These are phyloP conservation scores for Mucuna pruriens DNA, from an alignment of 306 rosid species.

Conservation along the genomic window DNA sequence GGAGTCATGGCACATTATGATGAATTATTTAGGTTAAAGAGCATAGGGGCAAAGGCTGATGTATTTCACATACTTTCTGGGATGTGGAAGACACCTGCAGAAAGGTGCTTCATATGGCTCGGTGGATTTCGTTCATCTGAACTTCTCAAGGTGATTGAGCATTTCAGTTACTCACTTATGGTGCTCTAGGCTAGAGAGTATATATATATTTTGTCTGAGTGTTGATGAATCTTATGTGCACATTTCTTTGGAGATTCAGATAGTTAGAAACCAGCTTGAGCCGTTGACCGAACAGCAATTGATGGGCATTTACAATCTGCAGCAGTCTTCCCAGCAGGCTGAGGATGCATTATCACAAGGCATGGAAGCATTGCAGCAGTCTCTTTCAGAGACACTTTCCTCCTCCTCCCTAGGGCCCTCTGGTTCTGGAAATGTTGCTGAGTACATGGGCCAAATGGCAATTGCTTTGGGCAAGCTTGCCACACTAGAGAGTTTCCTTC, in stretches of 20 bases:
- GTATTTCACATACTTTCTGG: conserved; percentile 93
- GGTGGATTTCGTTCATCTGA: conserved; percentile 92
- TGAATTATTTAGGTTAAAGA: conserved; percentile 71
- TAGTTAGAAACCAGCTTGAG: conserved; percentile 80
- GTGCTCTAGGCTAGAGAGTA: not conserved
- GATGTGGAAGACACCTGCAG: conserved; percentile 87
- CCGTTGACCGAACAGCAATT: conserved; percentile 75
- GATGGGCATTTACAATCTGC: conserved; percentile 80
- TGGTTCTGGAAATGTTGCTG: conserved; percentile 69
- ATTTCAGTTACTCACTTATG: not conserved
- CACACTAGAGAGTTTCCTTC: conserved; percentile 74
- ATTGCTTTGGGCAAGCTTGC: conserved; percentile 87
- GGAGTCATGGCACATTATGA: conserved; percentile 73
- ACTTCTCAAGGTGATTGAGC: conserved; percentile 71
- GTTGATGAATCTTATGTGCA: not conserved
- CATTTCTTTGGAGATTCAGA: conserved; percentile 50
- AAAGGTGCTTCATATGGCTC: conserved; percentile 92
- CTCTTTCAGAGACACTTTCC: conserved; percentile 81
- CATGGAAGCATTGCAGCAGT: conserved; percentile 88
- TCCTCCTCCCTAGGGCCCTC: conserved; percentile 52
- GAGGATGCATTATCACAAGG: conserved; percentile 96
- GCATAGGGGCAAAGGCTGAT: conserved; percentile 76
- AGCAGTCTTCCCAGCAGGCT: conserved; percentile 85
- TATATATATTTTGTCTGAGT: not conserved
- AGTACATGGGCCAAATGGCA: conserved; percentile 97